These are phyloP conservation scores for Fusarium concolor DNA, from an alignment of 2,329 filamentous ascomycete genomes.

Conservation along the genomic window DNA sequence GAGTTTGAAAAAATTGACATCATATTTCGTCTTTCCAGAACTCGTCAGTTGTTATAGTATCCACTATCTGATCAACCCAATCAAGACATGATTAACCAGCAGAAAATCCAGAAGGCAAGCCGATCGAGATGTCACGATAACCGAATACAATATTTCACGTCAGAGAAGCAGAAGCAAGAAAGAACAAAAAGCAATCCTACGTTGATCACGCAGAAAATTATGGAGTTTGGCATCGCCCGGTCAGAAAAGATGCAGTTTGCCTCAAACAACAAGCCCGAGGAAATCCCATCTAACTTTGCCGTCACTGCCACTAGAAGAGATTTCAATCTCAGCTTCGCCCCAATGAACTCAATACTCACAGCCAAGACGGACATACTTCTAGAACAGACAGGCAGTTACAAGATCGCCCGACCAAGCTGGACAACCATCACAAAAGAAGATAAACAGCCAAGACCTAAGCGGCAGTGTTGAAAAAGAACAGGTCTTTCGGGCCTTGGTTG, in stretches of 20 bases:
- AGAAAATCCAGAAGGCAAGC: too few species aligned
- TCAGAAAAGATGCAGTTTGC: neutral
- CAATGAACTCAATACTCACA: neutral
- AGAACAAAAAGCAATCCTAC: neutral
- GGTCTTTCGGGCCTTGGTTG: too few species aligned
- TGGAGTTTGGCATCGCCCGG: neutral
- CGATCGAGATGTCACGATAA: neutral
- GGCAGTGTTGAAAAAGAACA: too few species aligned
- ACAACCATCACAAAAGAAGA: neutral
- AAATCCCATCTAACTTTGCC: neutral
- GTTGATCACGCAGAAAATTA: neutral
- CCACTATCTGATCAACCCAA: too few species aligned
- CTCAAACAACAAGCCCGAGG: too few species aligned
- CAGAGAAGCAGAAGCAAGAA: neutral
- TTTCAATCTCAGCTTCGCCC: neutral
- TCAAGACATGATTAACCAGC: too few species aligned
- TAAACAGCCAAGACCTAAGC: too few species aligned
- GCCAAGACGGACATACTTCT: constrained; percentile 23
- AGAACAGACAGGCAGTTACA: neutral
- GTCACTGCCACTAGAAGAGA: neutral
- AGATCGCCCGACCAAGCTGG: neutral
- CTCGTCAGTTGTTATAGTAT: too few species aligned
- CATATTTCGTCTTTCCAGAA: too few species aligned
- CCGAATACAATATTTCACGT: neutral
- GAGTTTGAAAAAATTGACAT: too few species aligned